Evolutionary conservation across 2,329 filamentous ascomycete species (phyloP).

Genomic region (Trichoderma arundinaceum): DNA sequence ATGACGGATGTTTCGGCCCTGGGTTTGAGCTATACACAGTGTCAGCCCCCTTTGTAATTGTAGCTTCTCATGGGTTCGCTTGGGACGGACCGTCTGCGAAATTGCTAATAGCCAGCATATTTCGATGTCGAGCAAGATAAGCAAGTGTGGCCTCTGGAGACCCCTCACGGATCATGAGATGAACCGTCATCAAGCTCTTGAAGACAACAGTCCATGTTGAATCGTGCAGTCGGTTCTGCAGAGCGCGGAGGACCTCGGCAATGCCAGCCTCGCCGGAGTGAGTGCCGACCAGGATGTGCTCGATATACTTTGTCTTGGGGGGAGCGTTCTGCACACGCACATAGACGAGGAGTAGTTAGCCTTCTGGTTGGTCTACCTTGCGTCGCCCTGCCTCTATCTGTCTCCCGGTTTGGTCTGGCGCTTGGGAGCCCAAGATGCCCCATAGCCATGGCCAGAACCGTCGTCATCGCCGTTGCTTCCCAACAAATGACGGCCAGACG

Average conservation of each 20-base stretch:
- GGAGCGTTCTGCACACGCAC: conserved; percentile 72
- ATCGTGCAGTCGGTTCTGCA: conserved; percentile 87
- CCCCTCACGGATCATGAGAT: conserved; percentile 97
- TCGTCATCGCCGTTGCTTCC: conserved; percentile 7
- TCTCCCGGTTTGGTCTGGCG: conserved; percentile 6
- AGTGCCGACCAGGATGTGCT: conserved; percentile 94
- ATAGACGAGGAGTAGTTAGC: conserved; percentile 18
- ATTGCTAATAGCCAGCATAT: conserved; percentile 82
- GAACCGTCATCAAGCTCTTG: conserved; percentile 94
- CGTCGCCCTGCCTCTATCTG: background rate
- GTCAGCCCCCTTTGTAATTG: conserved; percentile 18
- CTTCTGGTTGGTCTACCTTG: conserved; percentile 7
- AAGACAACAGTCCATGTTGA: conserved; percentile 99
- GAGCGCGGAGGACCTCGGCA: conserved; percentile 90
- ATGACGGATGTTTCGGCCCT: conserved; percentile 91
- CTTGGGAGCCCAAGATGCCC: conserved; percentile 4
- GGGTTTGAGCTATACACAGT: conserved; percentile 74
- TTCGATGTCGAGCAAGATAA: conserved; percentile 82
- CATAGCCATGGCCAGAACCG: conserved; percentile 1
- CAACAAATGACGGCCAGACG: background rate
- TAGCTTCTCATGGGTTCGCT: background rate
- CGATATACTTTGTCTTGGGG: conserved; percentile 98
- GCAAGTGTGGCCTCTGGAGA: conserved; percentile 85
- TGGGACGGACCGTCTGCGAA: conserved; percentile 82
- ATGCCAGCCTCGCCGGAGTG: conserved; percentile 94